phyloP scores from a whole-genome alignment of 352 stramenopile species.

The Globisporangium sylvaticum region DNA sequence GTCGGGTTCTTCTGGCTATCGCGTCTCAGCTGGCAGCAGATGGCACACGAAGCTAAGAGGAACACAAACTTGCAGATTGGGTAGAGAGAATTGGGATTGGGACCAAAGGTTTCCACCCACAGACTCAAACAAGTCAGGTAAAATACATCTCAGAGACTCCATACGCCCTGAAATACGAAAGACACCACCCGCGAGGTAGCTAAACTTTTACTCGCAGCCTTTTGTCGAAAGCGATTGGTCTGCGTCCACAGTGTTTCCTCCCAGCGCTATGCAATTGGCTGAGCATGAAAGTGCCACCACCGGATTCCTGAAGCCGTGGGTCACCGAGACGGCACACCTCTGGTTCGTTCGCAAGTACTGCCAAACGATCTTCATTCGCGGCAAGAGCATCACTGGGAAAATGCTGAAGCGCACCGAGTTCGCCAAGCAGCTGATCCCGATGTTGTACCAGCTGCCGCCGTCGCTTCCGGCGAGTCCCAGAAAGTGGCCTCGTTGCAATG shows the following conservation, averaged over 20 bases:
- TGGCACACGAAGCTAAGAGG: constrained; percentile 15
- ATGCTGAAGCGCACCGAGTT: not conserved
- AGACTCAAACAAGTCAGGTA: too few species aligned
- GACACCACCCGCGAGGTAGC: too few species aligned
- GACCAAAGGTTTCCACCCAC: too few species aligned
- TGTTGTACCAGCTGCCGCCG: not conserved
- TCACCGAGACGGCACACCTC: not conserved
- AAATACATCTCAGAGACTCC: too few species aligned
- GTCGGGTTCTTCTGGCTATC: constrained; percentile 20
- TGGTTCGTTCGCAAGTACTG: not conserved
- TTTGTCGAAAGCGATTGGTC: too few species aligned
- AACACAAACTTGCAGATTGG: constrained; percentile 12
- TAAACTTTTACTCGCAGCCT: too few species aligned
- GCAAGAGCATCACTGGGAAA: not conserved
- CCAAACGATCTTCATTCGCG: not conserved
- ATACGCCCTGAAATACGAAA: too few species aligned
- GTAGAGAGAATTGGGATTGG: not conserved
- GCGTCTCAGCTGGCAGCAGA: constrained; percentile 7
- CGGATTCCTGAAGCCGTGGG: not conserved
- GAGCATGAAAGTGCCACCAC: not conserved
- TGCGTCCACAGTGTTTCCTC: too few species aligned
- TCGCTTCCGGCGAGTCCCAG: not conserved
- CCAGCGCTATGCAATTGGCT: too few species aligned
- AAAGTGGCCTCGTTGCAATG: not conserved
- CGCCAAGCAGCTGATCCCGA: not conserved